Percentiles rank a stretch among this genome's conserved stretches.
These are phyloP conservation scores for Xylaria curta DNA, from an alignment of 495 filamentous ascomycete genomes.

Conservation along the genomic window DNA sequence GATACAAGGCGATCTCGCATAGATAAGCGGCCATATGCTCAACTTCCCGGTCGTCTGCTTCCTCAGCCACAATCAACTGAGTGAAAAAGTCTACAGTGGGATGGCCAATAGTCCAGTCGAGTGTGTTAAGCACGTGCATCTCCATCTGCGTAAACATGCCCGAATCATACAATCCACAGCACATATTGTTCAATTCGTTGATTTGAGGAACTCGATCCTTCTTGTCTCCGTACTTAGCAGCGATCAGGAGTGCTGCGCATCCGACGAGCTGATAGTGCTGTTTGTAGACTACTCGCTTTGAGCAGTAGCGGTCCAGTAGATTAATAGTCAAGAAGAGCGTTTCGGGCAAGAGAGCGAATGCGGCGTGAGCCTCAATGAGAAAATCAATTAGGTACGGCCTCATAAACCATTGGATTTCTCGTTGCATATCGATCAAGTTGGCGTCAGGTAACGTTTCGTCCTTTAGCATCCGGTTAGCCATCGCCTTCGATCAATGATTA, in stretches of 20 bases:
- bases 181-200: slow-evolving; percentile 97
- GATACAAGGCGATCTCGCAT: slow-evolving; percentile 91
- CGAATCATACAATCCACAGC: slow-evolving; percentile 96
- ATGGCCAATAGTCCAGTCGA: slow-evolving; percentile 95
- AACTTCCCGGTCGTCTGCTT: slow-evolving; percentile 81
- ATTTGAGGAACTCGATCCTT: slow-evolving; percentile 97
- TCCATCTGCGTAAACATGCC: slow-evolving; percentile 99
- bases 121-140: slow-evolving; percentile 98
- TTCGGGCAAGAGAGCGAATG: slow-evolving; percentile 91
- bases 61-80: slow-evolving; percentile 70
- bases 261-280: slow-evolving; percentile 98
- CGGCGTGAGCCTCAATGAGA: slow-evolving; percentile 93
- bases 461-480: slow-evolving; percentile 52
- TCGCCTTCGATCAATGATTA: slow-evolving; percentile 27
- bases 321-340: slow-evolving; percentile 96
- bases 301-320: slow-evolving; percentile 96
- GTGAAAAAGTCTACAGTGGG: slow-evolving; percentile 94
- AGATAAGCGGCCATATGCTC: slow-evolving; percentile 96
- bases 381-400: slow-evolving; percentile 97
- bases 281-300: slow-evolving; percentile 97
- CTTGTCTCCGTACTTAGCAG: slow-evolving; percentile 97
- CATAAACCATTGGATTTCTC: slow-evolving; percentile 99
- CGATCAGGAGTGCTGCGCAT: slow-evolving; percentile 94
- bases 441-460: slow-evolving; percentile 91
- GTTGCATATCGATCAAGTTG: slow-evolving; percentile 97